Base-by-base conservation (phyloP, 306 rosid species). In the Urtica urens region DNA sequence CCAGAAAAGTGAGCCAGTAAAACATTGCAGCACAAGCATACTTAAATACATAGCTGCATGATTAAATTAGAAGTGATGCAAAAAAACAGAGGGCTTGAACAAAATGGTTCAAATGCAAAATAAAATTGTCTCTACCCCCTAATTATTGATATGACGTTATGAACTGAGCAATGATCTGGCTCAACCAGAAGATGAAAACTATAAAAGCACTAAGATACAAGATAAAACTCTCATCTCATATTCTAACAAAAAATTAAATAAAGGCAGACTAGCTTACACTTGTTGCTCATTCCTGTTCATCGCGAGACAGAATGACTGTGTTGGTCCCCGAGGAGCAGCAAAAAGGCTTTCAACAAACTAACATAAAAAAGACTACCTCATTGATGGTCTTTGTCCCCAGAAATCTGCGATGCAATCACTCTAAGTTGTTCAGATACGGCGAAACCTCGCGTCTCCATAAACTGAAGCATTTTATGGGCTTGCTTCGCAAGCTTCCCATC, bases 371-470 rank as follows among this genome's bases (percentile, higher is more conserved):
- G n/a, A 57, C 59, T 76, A 80, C 71, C 83, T 76, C 69, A 23
- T 41, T n/a, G 49, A n/a, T 4, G 41, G 65, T 43, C 41, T 29
- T 3, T 42, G 57, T 4, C 26, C 31, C 53, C 12, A 14, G 47
- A 14, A 11, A 59, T 37, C 46, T 60, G 55, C 53, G 72, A 30
- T 34, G 40, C n/a, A 45, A 60, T 52, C 54, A 55, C 2, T 49
- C 18, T 27, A 46, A 71, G 60, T 14, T 23, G 1, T 0, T 42
- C 26, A 3, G 94, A 62, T 3, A 64, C n/a, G 26, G 54, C 22
- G 51, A 76, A 75, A 60, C 99, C 94, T 60, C 9, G 76, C 16
- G 78, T 82, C 60, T 72, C 76, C 99, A 81, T 90, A 27, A 77
- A 25, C 35, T 42, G 25, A 27, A 8, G 41, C 48, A 85, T 50